A percentile compares a stretch with the other conserved stretches of the same genome.
Evolutionary conservation across 768 basidiomycete species (phyloP).

Genomic region (Rhodotorula graminis): DNA sequence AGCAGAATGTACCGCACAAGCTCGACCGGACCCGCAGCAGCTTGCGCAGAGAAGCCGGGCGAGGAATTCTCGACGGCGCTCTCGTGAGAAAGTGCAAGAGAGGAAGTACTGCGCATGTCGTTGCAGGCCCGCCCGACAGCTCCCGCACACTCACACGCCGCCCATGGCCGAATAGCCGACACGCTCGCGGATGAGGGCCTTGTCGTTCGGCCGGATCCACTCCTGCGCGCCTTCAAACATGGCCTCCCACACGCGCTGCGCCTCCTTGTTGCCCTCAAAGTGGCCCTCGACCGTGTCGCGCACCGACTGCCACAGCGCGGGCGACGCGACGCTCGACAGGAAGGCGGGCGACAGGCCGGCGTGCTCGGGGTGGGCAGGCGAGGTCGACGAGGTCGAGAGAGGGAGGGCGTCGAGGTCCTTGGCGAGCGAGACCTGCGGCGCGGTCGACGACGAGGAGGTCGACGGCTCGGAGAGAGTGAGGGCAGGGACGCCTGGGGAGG

Average conservation of each 20-base stretch:
- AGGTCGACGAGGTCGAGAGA: slow-evolving; percentile 36
- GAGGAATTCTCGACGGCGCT: no score
- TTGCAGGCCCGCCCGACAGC: background rate
- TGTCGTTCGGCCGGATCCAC: slow-evolving; percentile 72
- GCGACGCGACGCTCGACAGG: slow-evolving; percentile 65
- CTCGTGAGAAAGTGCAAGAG: no score
- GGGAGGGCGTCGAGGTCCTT: slow-evolving; percentile 26
- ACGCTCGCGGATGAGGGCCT: slow-evolving; percentile 83
- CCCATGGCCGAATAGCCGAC: slow-evolving; percentile 86
- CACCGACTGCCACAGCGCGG: slow-evolving; percentile 73
- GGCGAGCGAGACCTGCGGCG: slow-evolving; percentile 14
- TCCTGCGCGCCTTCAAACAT: slow-evolving; percentile 79
- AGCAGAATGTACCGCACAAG: no score
- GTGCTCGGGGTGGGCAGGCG: slow-evolving; percentile 42
- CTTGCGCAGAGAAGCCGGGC: no score
- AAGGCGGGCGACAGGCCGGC: slow-evolving; percentile 49
- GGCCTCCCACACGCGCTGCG: slow-evolving; percentile 73
- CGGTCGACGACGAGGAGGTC: background rate
- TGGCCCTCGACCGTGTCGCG: slow-evolving; percentile 61
- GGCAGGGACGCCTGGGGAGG: slow-evolving; percentile 32
- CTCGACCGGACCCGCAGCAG: no score
- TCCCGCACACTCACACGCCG: slow-evolving; percentile 50
- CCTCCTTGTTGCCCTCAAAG: slow-evolving; percentile 50
- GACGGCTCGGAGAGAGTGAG: slow-evolving; percentile 35
- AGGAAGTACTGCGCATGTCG: background rate